A percentile compares a stretch with the other conserved stretches of the same genome.
Conservation (phyloP, 2,329 filamentous ascomycete species). For the Scopulariopsis brevicaulis region DNA sequence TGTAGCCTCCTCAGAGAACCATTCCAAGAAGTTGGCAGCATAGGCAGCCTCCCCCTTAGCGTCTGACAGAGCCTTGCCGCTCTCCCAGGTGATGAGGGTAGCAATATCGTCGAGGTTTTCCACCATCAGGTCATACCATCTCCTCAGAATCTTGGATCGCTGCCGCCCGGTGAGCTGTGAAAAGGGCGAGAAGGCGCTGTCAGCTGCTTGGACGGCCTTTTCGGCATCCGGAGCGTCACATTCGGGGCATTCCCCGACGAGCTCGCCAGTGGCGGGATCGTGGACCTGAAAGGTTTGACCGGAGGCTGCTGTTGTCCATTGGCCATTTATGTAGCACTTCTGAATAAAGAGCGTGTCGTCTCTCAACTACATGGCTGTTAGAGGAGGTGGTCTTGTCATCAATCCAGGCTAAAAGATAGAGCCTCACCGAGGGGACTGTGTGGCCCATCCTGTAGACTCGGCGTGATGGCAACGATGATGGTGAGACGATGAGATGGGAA, state of each 20-base stretch:
- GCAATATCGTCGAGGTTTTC: slow-evolving; percentile 57
- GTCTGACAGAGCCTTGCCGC: slow-evolving; percentile 67
- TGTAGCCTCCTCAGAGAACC: slow-evolving; percentile 73
- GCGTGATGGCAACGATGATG: too few relatives aligned
- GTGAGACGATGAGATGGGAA: too few relatives aligned
- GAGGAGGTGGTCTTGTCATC: too few relatives aligned
- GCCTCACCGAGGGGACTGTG: too few relatives aligned
- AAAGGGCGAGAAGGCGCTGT: slow-evolving; percentile 51
- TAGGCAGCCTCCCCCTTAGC: slow-evolving; percentile 63
- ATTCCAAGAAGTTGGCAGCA: slow-evolving; percentile 66
- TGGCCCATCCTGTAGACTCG: too few relatives aligned
- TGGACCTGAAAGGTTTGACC: too few relatives aligned
- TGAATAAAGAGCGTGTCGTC: too few relatives aligned
- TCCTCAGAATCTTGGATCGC: slow-evolving; percentile 46
- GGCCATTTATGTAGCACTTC: too few relatives aligned
- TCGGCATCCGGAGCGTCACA: slow-evolving; percentile 58
- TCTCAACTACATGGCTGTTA: too few relatives aligned
- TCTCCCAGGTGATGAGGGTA: slow-evolving; percentile 58
- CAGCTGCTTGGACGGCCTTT: slow-evolving; percentile 57
- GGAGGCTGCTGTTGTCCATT: too few relatives aligned
- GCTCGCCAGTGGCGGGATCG: too few relatives aligned
- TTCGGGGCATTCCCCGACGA: slow-evolving; percentile 30
- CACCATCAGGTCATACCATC: slow-evolving; percentile 57
- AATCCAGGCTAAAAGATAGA: too few relatives aligned
- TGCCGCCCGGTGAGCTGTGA: slow-evolving; percentile 48